Base-by-base conservation (phyloP, 176 grass and related monocot species). In the Aegilops bicornis region DNA sequence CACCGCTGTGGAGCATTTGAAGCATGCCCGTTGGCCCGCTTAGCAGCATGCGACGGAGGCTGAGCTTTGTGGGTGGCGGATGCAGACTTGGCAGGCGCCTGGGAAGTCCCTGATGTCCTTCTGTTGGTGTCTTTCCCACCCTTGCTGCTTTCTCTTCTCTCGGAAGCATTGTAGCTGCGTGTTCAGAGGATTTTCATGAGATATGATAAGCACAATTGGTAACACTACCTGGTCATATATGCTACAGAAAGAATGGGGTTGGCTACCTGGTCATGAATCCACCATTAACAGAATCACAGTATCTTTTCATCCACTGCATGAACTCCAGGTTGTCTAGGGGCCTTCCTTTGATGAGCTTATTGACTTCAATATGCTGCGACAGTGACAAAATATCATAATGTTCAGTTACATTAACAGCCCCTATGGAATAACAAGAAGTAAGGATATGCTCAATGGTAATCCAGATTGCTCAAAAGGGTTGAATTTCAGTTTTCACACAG, bases 221-320 rank as follows among this genome's bases (percentile, higher is more conserved):
- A 19, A 19, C 6, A 39, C 11, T 30, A 37, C 8, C 20, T 59
- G 54, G 19, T 9, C 54, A 22, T 59, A 22, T 59, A 9, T 22
- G 54, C 19, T 22, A 22, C 54, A 59, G 54, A 59, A 59, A 59
- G 54, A 59, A 59, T 20, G 54, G 54, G 54, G 54, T 59, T 8
- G 54, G 22, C 6, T 59, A 98, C 93, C 73, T 94, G 86, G 43
- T 88, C 76, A 92, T 73, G 29, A 30, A 73, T 9, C 92, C 90
- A 16, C 94, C 84, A 23, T 85, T 96, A 29, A 92, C 82, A 7
- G 96, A 92, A 84, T 98, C 97, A 4, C 94, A 98, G 4, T 98
- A 98, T 87, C 71, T 82, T 82, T 98, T 98, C 88, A 98, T 74
- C 96, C 96, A 98, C 8, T 98, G 96, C 96, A 98, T 98, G 45